Conservation (phyloP, 202 grass and related monocot genomes). For the Musa balbisiana region DNA sequence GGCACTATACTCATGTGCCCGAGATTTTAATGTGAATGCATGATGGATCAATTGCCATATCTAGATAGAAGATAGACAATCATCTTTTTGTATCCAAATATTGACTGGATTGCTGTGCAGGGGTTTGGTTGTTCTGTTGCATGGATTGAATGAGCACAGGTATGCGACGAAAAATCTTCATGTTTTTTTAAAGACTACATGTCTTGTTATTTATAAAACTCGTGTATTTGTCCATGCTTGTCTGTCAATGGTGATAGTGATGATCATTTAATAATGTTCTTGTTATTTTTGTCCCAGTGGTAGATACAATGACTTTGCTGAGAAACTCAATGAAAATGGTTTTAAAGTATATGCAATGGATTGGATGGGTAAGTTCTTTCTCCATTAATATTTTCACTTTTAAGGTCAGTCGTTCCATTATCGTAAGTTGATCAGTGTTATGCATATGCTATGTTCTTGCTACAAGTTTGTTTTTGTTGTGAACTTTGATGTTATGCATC, state of each 20-base stretch:
- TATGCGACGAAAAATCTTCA: constrained; percentile 17
- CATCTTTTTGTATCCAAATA: constrained; percentile 24
- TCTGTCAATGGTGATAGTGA: too few species aligned
- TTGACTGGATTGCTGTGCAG: constrained; percentile 31
- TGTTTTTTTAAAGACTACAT: background rate
- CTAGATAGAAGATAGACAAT: constrained; percentile 11
- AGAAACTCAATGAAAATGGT: constrained; percentile 59
- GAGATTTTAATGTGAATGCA: too few species aligned
- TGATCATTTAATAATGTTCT: background rate
- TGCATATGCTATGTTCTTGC: too few species aligned
- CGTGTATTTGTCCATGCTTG: too few species aligned
- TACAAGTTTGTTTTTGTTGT: too few species aligned
- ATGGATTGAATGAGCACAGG: constrained; percentile 96
- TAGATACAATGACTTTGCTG: constrained; percentile 79
- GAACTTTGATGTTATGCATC: too few species aligned
- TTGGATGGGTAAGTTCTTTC: constrained; percentile 72
- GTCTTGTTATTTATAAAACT: too few species aligned
- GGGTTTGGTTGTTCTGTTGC: constrained; percentile 73
- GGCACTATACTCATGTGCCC: too few species aligned
- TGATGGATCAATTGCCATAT: background rate
- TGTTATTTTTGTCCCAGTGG: constrained; percentile 44
- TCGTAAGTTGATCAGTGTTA: too few species aligned
- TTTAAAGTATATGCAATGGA: constrained; percentile 95
- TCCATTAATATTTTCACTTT: too few species aligned
- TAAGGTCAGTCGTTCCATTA: too few species aligned